Conservation (phyloP, 495 filamentous ascomycete species). For the Podospora anserina region DNA sequence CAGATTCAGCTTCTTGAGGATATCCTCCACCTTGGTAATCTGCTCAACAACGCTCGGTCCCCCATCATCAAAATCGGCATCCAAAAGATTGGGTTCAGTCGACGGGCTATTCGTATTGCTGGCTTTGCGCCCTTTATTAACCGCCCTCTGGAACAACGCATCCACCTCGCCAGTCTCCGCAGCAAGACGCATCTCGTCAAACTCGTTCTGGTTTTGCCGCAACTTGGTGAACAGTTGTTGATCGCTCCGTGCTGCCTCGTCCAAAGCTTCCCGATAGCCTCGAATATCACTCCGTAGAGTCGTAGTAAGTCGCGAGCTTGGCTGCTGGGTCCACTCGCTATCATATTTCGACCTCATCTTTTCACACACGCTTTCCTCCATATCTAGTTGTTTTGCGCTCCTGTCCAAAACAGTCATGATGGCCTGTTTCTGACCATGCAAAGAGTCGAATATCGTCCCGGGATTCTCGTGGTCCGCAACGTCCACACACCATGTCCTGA, state of each 20-base stretch:
- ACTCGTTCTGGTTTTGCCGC: conserved; percentile 77
- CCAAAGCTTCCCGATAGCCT: conserved; percentile 81
- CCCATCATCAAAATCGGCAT: conserved; percentile 84
- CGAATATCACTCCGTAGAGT: conserved; percentile 83
- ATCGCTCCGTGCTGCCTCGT: conserved; percentile 86
- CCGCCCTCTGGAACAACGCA: conserved; percentile 79
- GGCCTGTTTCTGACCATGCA: conserved; percentile 72
- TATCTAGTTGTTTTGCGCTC: conserved; percentile 81
- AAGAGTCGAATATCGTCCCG: conserved; percentile 66
- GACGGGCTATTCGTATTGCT: conserved; percentile 57
- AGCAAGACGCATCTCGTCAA: conserved; percentile 92
- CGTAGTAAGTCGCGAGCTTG: conserved; percentile 80
- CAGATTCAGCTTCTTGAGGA: conserved; percentile 85
- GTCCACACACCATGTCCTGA: conserved; percentile 88
- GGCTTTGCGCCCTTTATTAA: conserved; percentile 59
- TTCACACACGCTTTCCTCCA: conserved; percentile 97
- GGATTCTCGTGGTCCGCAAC: conserved; percentile 78
- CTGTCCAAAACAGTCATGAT: conserved; percentile 69
- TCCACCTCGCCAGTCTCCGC: conserved; percentile 87
- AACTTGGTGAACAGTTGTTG: conserved; percentile 79
- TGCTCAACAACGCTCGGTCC: conserved; percentile 81
- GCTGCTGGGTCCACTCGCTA: conserved; percentile 93
- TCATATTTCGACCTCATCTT: conserved; percentile 99
- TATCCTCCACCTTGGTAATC: conserved; percentile 82
- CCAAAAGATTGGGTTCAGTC: conserved; percentile 73